phyloP scores from a whole-genome alignment of 2,329 filamentous ascomycete genomes.

The Neurospora crassa region DNA sequence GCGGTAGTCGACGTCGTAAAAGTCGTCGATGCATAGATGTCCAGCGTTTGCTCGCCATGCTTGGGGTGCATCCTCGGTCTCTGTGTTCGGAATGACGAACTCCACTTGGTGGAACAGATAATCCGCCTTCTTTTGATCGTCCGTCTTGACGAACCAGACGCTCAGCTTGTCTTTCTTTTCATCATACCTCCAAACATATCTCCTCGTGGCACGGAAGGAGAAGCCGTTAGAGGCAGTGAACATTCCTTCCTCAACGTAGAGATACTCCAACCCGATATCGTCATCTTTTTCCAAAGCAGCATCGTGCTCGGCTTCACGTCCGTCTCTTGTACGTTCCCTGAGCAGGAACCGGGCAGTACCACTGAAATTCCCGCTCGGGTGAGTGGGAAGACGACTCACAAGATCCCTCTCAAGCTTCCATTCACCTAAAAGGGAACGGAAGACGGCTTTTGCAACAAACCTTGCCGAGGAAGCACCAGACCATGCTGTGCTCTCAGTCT shows the following conservation, averaged over 20 bases:
- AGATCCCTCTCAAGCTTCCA: slow-evolving; percentile 57
- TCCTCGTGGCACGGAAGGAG: slow-evolving; percentile 49
- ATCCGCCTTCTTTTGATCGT: slow-evolving; percentile 53
- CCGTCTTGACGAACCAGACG: slow-evolving; percentile 63
- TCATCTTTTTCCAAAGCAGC: slow-evolving; percentile 11
- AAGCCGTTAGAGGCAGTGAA: slow-evolving; percentile 49
- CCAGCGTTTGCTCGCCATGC: slow-evolving; percentile 54
- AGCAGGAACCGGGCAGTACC: slow-evolving; percentile 58
- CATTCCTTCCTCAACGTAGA: slow-evolving; percentile 59
- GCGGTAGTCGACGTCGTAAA: slow-evolving; percentile 60
- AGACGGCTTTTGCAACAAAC: slow-evolving; percentile 58
- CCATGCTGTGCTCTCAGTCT: slow-evolving; percentile 33
- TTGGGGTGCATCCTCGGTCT: slow-evolving; percentile 21
- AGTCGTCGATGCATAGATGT: slow-evolving; percentile 63
- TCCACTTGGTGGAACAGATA: slow-evolving; percentile 69
- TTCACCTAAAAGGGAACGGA: slow-evolving; percentile 58
- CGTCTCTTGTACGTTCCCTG: slow-evolving; percentile 47
- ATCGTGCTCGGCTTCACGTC: slow-evolving; percentile 27
- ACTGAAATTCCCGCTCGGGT: slow-evolving; percentile 54
- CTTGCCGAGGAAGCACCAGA: slow-evolving; percentile 32
- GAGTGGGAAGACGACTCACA: slow-evolving; percentile 40
- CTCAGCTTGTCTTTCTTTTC: slow-evolving; percentile 50
- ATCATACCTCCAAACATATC: slow-evolving; percentile 66
- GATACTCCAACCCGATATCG: slow-evolving; percentile 46
- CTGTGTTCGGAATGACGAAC: slow-evolving; percentile 35